A percentile compares a stretch with the other conserved stretches of the same genome.
Conservation (phyloP, 2,329 filamentous ascomycete species). For the Beauveria caledonica region DNA sequence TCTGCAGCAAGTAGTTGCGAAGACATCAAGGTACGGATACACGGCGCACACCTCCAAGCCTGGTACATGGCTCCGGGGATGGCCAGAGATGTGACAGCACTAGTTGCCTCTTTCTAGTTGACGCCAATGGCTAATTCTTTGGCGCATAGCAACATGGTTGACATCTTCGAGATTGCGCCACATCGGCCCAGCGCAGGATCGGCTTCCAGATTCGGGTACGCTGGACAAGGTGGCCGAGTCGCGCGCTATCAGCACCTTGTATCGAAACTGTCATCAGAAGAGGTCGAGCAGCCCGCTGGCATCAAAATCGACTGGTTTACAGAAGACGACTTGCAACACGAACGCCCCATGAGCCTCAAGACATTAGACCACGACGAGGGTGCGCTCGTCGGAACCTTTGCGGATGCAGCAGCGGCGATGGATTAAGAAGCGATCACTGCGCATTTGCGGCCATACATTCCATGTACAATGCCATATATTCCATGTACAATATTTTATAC, state of each 20-base stretch:
- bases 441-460: background rate
- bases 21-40: constrained; percentile 51
- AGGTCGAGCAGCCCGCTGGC: constrained; percentile 29
- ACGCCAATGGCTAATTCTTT: background rate
- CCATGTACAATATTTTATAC: constrained; percentile 8
- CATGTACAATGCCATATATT: constrained; percentile 6
- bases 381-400: constrained; percentile 51
- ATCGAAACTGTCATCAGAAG: constrained; percentile 46
- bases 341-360: constrained; percentile 25
- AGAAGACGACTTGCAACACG: constrained; percentile 41
- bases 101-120: background rate
- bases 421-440: constrained; percentile 19
- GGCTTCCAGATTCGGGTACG: constrained; percentile 35
- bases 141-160: constrained; percentile 52
- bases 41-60: too few species aligned
- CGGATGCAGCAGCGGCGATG: constrained; percentile 49
- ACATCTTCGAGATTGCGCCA: constrained; percentile 57
- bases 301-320: constrained; percentile 48
- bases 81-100: background rate
- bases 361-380: constrained; percentile 26
- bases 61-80: too few species aligned
- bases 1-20: constrained; percentile 53
- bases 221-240: constrained; percentile 47
- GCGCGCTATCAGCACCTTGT: constrained; percentile 55
- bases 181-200: constrained; percentile 34